Conservation (phyloP, 116 monocot species). For the Iris pallida region DNA sequence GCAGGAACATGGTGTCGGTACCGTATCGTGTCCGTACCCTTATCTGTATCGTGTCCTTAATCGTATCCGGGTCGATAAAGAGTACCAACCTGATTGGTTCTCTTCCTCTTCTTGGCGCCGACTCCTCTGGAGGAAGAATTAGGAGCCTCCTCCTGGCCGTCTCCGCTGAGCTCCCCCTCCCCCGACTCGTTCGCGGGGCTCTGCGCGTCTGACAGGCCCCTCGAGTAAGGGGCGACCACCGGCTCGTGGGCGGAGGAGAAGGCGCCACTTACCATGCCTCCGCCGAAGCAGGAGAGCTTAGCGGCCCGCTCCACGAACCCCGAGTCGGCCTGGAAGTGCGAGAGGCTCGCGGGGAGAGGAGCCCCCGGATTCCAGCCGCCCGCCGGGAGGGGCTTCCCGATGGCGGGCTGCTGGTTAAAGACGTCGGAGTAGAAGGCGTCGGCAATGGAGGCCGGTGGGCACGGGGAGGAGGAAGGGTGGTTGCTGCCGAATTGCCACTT, state of each 20-base stretch:
- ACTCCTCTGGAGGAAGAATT: slow-evolving; percentile 24
- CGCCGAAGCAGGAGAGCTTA: slow-evolving; percentile 61
- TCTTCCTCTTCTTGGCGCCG: slow-evolving; percentile 58
- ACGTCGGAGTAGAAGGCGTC: slow-evolving; percentile 31
- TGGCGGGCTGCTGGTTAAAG: slow-evolving; percentile 24
- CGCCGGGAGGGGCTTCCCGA: slow-evolving; percentile 16
- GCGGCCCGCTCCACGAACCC: slow-evolving; percentile 80
- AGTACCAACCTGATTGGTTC: slow-evolving; percentile 33
- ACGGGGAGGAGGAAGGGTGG: slow-evolving; percentile 10
- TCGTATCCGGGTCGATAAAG: not conserved
- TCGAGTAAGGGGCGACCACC: slow-evolving; percentile 3
- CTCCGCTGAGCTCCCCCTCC: slow-evolving; percentile 44
- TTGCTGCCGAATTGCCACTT: slow-evolving; percentile 31
- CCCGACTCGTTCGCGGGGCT: slow-evolving; percentile 26
- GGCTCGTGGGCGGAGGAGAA: not conserved
- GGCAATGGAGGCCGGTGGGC: slow-evolving; percentile 29
- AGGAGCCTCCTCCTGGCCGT: slow-evolving; percentile 22
- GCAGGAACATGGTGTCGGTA: too few relatives aligned
- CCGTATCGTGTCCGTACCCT: too few relatives aligned
- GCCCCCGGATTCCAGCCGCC: slow-evolving; percentile 20
- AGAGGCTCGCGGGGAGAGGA: slow-evolving; percentile 36
- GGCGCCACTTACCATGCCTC: slow-evolving; percentile 1
- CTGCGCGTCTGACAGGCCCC: slow-evolving; percentile 12
- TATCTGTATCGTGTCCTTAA: too few relatives aligned
- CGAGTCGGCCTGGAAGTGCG: slow-evolving; percentile 59